Evolutionary conservation across 768 basidiomycete species (phyloP).

Genomic region (Galerina sulciceps): DNA sequence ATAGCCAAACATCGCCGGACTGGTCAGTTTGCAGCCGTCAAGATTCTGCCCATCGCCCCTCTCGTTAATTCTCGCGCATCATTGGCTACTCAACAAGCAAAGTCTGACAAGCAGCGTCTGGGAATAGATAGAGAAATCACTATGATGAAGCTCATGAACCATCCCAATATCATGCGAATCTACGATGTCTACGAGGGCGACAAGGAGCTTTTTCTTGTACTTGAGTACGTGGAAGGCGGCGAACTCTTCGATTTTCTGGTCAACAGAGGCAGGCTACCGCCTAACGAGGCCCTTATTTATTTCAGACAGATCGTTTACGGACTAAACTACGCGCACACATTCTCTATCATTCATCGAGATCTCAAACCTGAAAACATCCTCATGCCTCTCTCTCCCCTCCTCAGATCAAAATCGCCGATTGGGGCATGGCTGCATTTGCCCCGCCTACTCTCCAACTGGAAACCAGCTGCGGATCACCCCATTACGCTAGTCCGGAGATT

Average conservation of each 20-base stretch:
- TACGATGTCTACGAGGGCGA: conserved; percentile 96
- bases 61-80: conserved; percentile 75
- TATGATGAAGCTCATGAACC: conserved; percentile 99
- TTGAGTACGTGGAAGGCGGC: conserved; percentile 95
- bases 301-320: conserved; percentile 97
- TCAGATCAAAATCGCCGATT: conserved; percentile 95
- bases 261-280: conserved; percentile 79
- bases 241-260: conserved; percentile 97
- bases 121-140: conserved; percentile 94
- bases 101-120: conserved; percentile 80
- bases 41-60: conserved; percentile 88
- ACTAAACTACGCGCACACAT: conserved; percentile 95
- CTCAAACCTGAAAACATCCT: conserved; percentile 98
- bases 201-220: conserved; percentile 87
- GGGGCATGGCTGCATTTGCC: conserved; percentile 98
- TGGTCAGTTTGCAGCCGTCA: conserved; percentile 92
- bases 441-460: conserved; percentile 84
- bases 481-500: conserved; percentile 97
- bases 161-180: conserved; percentile 94
- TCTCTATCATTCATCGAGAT: conserved; percentile 97
- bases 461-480: conserved; percentile 95
- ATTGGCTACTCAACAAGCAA: conserved; percentile 65
- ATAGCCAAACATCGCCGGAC: conserved; percentile 87
- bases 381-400: conserved; percentile 77
- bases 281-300: conserved; percentile 84